Evolutionary conservation across 2,329 filamentous ascomycete species (phyloP).

Genomic region (Penicillium thymicola): DNA sequence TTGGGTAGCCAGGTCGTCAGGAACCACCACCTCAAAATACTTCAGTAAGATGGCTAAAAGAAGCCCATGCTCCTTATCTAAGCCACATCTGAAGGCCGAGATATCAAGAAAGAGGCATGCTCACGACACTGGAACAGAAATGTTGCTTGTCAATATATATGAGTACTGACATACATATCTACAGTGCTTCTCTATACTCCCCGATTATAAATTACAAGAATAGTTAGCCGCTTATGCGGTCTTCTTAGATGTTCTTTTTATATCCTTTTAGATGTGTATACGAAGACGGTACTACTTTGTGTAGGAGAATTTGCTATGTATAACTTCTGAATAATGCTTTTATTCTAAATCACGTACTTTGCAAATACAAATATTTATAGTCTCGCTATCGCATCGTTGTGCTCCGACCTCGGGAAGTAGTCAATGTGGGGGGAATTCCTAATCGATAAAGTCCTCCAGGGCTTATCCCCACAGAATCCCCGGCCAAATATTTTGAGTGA

Average conservation of each 20-base stretch:
- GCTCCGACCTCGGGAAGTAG: neutral
- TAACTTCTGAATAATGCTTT: neutral
- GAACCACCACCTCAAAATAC: neutral
- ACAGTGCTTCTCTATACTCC: neutral
- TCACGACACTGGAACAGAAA: neutral
- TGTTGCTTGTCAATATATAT: neutral
- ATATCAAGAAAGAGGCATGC: neutral
- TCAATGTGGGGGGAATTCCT: neutral
- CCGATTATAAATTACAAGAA: neutral
- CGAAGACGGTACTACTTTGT: too few species aligned
- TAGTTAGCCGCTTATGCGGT: too few species aligned
- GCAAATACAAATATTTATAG: too few species aligned
- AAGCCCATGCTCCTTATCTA: neutral
- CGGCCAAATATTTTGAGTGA: neutral
- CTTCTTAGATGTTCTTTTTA: too few species aligned
- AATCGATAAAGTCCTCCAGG: neutral
- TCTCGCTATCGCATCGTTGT: neutral
- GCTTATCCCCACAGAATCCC: neutral
- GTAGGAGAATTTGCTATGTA: too few species aligned
- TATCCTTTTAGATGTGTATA: too few species aligned
- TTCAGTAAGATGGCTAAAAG: neutral
- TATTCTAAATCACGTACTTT: too few species aligned
- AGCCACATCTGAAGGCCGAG: neutral
- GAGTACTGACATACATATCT: neutral
- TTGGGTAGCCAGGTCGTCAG: neutral